Percentiles rank a stretch among this genome's conserved stretches.
These are phyloP conservation scores for Volvox africanus DNA, from an alignment of 139 green algal genomes.

Conservation along the genomic window DNA sequence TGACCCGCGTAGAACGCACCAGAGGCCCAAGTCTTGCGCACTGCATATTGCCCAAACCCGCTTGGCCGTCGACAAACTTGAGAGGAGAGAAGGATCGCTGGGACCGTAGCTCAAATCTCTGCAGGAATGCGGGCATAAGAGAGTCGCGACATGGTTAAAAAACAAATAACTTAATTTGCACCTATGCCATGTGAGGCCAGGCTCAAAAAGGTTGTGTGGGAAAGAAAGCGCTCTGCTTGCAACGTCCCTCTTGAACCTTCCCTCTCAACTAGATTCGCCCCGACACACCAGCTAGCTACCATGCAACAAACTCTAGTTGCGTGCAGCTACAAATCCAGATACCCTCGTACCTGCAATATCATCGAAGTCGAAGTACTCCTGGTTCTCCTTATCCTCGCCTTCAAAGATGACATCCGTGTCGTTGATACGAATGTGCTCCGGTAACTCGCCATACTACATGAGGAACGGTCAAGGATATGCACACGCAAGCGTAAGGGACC, in stretches of 20 bases:
- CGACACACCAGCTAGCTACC: no score
- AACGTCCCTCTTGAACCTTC: no score
- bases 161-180: no score
- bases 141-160: no score
- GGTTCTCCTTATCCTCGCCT: slow-evolving; percentile 57
- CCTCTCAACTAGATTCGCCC: no score
- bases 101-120: background rate
- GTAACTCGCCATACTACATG: slow-evolving; percentile 94
- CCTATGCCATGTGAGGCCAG: no score
- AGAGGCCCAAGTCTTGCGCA: no score
- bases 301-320: no score
- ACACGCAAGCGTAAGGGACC: no score
- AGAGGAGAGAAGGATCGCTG: background rate
- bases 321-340: background rate
- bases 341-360: slow-evolving; percentile 68
- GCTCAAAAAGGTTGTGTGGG: no score
- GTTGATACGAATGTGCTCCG: slow-evolving; percentile 91
- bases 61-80: background rate
- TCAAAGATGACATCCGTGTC: slow-evolving; percentile 76
- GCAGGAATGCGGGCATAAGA: background rate
- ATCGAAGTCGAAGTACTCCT: slow-evolving; percentile 88
- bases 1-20: no score
- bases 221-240: no score
- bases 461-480: background rate
- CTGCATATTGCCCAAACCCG: background rate